A percentile compares a stretch with the other conserved stretches of the same genome.
phyloP scores from a whole-genome alignment of 352 stramenopile species.

The Pythium monospermum region DNA sequence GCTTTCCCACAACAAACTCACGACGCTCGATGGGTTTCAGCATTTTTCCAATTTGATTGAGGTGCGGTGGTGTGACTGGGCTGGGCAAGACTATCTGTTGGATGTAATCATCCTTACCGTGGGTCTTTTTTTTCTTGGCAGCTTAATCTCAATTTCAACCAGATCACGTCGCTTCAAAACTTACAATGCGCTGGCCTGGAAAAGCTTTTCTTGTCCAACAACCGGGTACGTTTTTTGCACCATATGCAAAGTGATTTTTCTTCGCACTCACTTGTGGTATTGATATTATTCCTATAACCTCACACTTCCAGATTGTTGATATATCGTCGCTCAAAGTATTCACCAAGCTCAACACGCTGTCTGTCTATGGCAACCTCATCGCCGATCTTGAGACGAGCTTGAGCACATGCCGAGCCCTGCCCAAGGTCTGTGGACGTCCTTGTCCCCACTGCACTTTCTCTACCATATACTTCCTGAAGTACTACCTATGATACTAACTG shows the following conservation, averaged over 20 bases:
- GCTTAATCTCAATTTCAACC: constrained; percentile 46
- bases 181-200: constrained; percentile 31
- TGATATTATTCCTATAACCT: too few species aligned
- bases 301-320: constrained; percentile 21
- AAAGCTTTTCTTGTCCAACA: constrained; percentile 37
- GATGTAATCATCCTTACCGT: background rate
- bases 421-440: too few species aligned
- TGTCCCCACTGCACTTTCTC: too few species aligned
- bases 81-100: too few species aligned
- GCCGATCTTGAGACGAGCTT: constrained; percentile 20
- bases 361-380: constrained; percentile 29
- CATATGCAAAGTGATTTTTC: background rate
- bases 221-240: constrained; percentile 11
- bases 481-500: too few species aligned
- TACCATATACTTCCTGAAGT: too few species aligned
- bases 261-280: background rate
- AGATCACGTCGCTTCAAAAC: constrained; percentile 27
- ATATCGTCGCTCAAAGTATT: constrained; percentile 23
- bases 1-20: constrained; percentile 71
- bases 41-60: constrained; percentile 70
- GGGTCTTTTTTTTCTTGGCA: constrained; percentile 1
- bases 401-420: constrained; percentile 22
- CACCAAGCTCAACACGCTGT: constrained; percentile 26
- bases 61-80: too few species aligned
- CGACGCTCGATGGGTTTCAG: constrained; percentile 56